Conservation (phyloP, 2,329 filamentous ascomycete genomes). For the Epichloe baconii region DNA sequence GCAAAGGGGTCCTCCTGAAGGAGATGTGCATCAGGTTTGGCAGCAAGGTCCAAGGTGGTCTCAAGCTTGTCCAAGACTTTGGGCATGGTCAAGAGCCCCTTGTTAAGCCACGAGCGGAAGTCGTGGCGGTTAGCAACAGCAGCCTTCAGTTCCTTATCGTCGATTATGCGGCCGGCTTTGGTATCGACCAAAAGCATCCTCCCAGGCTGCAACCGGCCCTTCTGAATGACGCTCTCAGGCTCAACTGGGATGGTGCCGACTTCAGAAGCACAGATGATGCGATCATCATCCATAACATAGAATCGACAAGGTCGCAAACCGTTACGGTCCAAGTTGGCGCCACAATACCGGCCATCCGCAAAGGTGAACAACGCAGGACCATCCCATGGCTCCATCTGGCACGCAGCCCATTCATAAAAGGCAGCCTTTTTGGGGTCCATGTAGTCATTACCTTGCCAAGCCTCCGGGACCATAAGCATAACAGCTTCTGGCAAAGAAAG, state of each 20-base stretch:
- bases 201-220: constrained; percentile 85
- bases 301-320: constrained; percentile 91
- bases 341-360: constrained; percentile 89
- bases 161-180: constrained; percentile 76
- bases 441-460: constrained; percentile 84
- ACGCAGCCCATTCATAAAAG: constrained; percentile 97
- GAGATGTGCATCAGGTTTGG: constrained; percentile 52
- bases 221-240: constrained; percentile 79
- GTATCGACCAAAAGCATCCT: constrained; percentile 96
- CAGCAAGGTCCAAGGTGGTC: constrained; percentile 47
- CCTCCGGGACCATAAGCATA: constrained; percentile 97
- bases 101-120: constrained; percentile 79
- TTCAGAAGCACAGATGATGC: constrained; percentile 93
- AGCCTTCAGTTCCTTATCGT: constrained; percentile 82
- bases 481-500: constrained; percentile 90
- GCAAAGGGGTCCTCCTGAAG: constrained; percentile 75
- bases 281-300: constrained; percentile 93
- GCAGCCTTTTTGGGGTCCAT: constrained; percentile 97
- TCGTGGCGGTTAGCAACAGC: constrained; percentile 77
- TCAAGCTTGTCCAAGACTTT: constrained; percentile 53
- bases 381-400: constrained; percentile 99
- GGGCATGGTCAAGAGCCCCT: constrained; percentile 71
- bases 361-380: constrained; percentile 95
- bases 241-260: constrained; percentile 89
- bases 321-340: constrained; percentile 92